phyloP scores from a whole-genome alignment of 2,329 filamentous ascomycete genomes.

The Aspergillus fructus region DNA sequence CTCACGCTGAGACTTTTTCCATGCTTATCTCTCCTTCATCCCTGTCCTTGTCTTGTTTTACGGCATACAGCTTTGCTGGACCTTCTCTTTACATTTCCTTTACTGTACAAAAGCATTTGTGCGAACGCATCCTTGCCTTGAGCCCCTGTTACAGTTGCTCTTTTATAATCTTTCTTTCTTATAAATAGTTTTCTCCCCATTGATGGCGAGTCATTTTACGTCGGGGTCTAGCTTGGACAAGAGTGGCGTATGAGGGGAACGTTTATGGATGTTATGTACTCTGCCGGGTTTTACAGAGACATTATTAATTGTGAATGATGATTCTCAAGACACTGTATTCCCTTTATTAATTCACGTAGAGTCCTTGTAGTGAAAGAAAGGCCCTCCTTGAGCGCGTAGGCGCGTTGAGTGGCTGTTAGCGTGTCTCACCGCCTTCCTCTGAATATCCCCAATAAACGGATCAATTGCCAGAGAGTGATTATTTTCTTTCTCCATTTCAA shows the following conservation, averaged over 20 bases:
- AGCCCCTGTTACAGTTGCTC: slow-evolving; percentile 10
- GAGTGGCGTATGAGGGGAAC: slow-evolving; percentile 12
- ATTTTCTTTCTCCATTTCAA: slow-evolving; percentile 14
- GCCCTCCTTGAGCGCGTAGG: background rate
- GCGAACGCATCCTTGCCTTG: slow-evolving; percentile 12
- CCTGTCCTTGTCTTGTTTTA: slow-evolving; percentile 8
- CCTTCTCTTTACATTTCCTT: slow-evolving; percentile 13
- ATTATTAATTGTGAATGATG: slow-evolving; percentile 4
- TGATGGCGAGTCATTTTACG: slow-evolving; percentile 4
- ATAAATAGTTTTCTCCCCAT: slow-evolving; percentile 12
- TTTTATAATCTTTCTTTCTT: slow-evolving; percentile 9
- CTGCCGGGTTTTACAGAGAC: slow-evolving; percentile 26
- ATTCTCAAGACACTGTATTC: background rate
- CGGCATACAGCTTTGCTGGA: slow-evolving; percentile 9
- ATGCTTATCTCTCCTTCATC: slow-evolving; percentile 2
- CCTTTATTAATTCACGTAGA: background rate
- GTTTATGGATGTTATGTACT: slow-evolving; percentile 27
- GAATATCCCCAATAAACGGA: slow-evolving; percentile 2
- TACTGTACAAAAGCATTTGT: slow-evolving; percentile 36
- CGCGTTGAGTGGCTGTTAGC: background rate
- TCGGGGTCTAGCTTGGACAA: slow-evolving; percentile 16
- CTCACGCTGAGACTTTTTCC: slow-evolving; percentile 1
- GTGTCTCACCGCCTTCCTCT: slow-evolving; percentile 22
- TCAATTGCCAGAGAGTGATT: background rate
- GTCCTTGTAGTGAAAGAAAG: background rate